A percentile compares a stretch with the other conserved stretches of the same genome.
Conservation (phyloP, 176 grass and related monocot genomes). For the Carex parvula region DNA sequence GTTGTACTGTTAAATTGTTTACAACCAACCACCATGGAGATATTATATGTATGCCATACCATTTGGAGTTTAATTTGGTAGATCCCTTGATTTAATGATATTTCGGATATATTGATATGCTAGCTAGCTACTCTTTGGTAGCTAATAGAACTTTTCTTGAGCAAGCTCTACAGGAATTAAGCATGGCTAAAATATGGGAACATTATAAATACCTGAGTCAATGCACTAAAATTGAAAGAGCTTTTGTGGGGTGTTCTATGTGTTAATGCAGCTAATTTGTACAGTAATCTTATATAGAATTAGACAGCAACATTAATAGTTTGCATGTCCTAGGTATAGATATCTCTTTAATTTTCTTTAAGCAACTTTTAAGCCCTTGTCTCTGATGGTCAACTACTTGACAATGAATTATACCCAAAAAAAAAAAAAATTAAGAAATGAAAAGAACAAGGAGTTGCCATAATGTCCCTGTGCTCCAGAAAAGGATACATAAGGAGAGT, state of each 20-base stretch:
- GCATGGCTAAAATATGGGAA: background rate
- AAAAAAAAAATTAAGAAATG: no score
- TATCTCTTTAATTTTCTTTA: background rate
- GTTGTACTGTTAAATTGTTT: conserved; percentile 16
- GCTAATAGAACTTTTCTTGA: no score
- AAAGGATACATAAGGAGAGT: no score
- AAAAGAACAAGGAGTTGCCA: no score
- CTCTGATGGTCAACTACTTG: background rate
- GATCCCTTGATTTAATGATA: background rate
- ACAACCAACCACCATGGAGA: background rate
- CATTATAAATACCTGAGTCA: background rate
- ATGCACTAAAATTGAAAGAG: background rate
- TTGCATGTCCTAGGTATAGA: background rate
- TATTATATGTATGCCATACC: conserved; percentile 3
- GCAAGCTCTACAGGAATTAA: background rate
- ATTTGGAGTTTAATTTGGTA: conserved; percentile 18
- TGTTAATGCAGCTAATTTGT: background rate
- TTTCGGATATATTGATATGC: no score
- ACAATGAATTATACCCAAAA: background rate
- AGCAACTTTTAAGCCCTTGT: background rate
- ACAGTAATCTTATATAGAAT: background rate
- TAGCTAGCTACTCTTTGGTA: no score
- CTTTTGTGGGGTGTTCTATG: background rate
- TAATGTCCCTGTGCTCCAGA: no score
- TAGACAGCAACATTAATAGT: background rate